Percentiles rank a stretch among this genome's conserved stretches.
phyloP scores from a whole-genome alignment of 2,329 filamentous ascomycete species.

The Tolypocladium paradoxum region DNA sequence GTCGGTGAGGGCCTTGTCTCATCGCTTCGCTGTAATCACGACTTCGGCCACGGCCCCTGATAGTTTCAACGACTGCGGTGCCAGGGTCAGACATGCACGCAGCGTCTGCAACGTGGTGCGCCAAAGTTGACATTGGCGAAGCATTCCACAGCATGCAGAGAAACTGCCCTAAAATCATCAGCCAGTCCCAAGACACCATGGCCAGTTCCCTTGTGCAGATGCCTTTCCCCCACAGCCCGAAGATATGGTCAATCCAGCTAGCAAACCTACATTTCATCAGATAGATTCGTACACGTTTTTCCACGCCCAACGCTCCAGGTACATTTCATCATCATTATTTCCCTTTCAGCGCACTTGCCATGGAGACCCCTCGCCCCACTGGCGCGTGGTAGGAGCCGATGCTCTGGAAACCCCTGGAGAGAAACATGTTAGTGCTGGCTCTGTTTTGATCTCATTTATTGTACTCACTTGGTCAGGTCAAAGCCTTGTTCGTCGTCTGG shows the following conservation, averaged over 20 bases:
- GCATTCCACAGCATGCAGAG: neutral
- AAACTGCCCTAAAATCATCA: neutral
- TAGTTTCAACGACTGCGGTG: neutral
- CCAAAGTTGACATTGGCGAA: neutral
- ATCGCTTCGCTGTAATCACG: neutral
- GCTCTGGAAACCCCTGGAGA: slow-evolving; percentile 49
- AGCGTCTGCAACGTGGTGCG: neutral
- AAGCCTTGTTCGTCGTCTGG: slow-evolving; percentile 41
- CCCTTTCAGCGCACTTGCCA: slow-evolving; percentile 29
- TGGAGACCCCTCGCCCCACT: slow-evolving; percentile 33
- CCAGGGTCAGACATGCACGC: too few species aligned
- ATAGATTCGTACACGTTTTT: neutral
- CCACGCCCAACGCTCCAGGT: neutral
- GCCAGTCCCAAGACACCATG: neutral
- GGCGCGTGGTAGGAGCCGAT: slow-evolving; percentile 53
- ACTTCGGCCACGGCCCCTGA: neutral
- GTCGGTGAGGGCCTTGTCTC: neutral
- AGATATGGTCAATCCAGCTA: neutral
- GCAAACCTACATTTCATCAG: neutral
- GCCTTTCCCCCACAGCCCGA: neutral
- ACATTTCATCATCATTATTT: slow-evolving; percentile 12
- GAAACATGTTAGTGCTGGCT: slow-evolving; percentile 11
- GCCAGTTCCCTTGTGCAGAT: neutral
- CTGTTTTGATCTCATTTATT: neutral
- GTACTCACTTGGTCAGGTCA: slow-evolving; percentile 45